Evolutionary conservation across 805 yeast species (phyloP), one percentile per base, ranked within the genome.

Genomic region (Starmerella stellata): DNA sequence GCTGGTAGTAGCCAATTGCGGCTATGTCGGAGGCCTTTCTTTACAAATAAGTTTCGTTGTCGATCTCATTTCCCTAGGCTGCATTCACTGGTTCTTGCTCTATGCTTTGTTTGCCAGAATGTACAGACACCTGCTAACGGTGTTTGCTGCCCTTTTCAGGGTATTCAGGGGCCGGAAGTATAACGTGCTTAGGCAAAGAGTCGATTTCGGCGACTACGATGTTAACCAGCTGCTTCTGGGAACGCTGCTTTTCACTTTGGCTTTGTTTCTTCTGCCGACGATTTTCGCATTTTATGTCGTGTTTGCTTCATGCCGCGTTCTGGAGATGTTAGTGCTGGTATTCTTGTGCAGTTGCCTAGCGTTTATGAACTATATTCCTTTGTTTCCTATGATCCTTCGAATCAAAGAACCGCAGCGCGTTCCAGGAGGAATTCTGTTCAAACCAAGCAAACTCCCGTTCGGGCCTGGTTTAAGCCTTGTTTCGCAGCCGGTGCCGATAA

Each of bases 131-230:
- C 93, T 81, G 50, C 56, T 78, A 17, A 67, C 67, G 29, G 68
- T 75, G 5, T 56, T 90, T 43, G 62, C 63, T 37, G 80, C 95
- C 11, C 63, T 90, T 39, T 79, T 80, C 58, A 75, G 82, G 46
- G 62, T 92, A 32, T 87, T 90, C 50, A 68, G 87, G 40, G 99
- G 99, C 1, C 78, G 78, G 56, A 83, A 85, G 56, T 76, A 73
- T 48, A 90, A 90, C 52, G 73, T 77, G 3, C 60, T 90, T 50
- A 69, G 96, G 47, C 66, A 79, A 39, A 74, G 98, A 62, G 73
- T 83, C 24, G 99, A 90, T 55, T 72, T 75, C 20, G 74, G 83
- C 44, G 72, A 77, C 53, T 87, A 79, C 55, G 87, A 79, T 43
- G 61, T 87, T 19, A 95, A 85, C 54, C 93, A 85, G 52, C 63